Conservation (phyloP, 768 basidiomycete genomes). For the Boletus sp. region DNA sequence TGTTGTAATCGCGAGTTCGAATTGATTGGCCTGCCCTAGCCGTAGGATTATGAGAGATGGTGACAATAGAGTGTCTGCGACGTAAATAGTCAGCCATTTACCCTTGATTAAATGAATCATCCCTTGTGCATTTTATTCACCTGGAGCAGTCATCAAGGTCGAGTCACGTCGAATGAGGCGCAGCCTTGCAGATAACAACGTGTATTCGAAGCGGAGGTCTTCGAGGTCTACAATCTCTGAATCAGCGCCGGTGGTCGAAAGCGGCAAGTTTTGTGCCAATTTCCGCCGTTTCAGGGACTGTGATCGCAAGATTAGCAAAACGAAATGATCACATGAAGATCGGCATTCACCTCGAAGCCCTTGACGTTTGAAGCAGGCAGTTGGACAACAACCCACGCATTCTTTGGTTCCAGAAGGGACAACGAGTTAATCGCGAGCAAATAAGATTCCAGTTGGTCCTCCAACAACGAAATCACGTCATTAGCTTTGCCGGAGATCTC, state of each 20-base stretch:
- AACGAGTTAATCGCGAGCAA: slow-evolving; percentile 88
- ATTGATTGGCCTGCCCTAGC: slow-evolving; percentile 75
- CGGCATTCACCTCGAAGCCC: slow-evolving; percentile 43
- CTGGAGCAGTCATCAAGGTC: slow-evolving; percentile 55
- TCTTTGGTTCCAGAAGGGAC: slow-evolving; percentile 73
- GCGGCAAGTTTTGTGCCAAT: slow-evolving; percentile 74
- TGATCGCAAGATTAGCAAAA: slow-evolving; percentile 18
- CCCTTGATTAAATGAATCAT: slow-evolving; percentile 10
- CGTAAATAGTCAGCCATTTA: slow-evolving; percentile 22
- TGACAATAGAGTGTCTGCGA: slow-evolving; percentile 52
- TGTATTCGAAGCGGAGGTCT: slow-evolving; percentile 79
- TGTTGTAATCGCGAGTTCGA: slow-evolving; percentile 74
- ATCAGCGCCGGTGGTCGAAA: slow-evolving; percentile 61
- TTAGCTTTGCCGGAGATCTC: slow-evolving; percentile 35
- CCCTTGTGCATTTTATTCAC: slow-evolving; percentile 41
- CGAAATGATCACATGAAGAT: slow-evolving; percentile 17
- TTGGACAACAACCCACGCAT: slow-evolving; percentile 80
- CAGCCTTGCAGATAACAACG: slow-evolving; percentile 73
- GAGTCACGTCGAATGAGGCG: slow-evolving; percentile 72
- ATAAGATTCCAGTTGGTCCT: slow-evolving; percentile 77
- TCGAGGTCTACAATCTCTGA: slow-evolving; percentile 76
- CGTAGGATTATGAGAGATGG: slow-evolving; percentile 69
- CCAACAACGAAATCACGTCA: slow-evolving; percentile 46
- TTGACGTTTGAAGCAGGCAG: slow-evolving; percentile 44
- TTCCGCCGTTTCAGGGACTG: slow-evolving; percentile 72